A percentile compares a stretch with the other conserved stretches of the same genome.
Conservation (phyloP, 768 basidiomycete species). For the Boletus eberwhitei region DNA sequence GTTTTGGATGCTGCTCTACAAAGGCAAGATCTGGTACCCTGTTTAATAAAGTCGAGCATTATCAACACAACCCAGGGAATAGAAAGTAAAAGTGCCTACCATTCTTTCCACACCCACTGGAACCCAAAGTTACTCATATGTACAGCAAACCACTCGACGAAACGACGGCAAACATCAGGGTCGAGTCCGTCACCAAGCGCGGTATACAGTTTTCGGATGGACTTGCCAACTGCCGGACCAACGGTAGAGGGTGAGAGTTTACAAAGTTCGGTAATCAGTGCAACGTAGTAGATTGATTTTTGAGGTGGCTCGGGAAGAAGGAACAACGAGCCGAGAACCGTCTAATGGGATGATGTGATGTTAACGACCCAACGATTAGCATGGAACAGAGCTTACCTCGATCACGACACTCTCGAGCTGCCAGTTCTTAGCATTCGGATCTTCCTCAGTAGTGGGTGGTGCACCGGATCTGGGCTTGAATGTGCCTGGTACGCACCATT, state of each 20-base stretch:
- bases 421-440: slow-evolving; percentile 65
- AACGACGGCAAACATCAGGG: slow-evolving; percentile 74
- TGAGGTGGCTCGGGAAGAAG: slow-evolving; percentile 73
- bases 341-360: slow-evolving; percentile 37
- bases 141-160: slow-evolving; percentile 92
- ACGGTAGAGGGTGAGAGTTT: slow-evolving; percentile 90
- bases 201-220: slow-evolving; percentile 82
- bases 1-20: slow-evolving; percentile 75
- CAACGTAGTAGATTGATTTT: slow-evolving; percentile 81
- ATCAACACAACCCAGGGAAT: neutral
- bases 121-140: slow-evolving; percentile 99
- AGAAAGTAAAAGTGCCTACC: slow-evolving; percentile 46
- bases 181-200: slow-evolving; percentile 84
- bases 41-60: neutral
- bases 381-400: slow-evolving; percentile 50
- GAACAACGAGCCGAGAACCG: slow-evolving; percentile 69
- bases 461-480: slow-evolving; percentile 79
- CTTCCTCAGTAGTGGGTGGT: slow-evolving; percentile 44
- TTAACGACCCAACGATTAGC: neutral
- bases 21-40: slow-evolving; percentile 87
- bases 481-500: slow-evolving; percentile 78
- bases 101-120: slow-evolving; percentile 99
- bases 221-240: slow-evolving; percentile 95
- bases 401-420: slow-evolving; percentile 86
- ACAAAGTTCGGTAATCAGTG: slow-evolving; percentile 90